These are phyloP conservation scores for Hyphopichia buzzinii DNA, from an alignment of 1,139 yeast species.

Conservation along the genomic window DNA sequence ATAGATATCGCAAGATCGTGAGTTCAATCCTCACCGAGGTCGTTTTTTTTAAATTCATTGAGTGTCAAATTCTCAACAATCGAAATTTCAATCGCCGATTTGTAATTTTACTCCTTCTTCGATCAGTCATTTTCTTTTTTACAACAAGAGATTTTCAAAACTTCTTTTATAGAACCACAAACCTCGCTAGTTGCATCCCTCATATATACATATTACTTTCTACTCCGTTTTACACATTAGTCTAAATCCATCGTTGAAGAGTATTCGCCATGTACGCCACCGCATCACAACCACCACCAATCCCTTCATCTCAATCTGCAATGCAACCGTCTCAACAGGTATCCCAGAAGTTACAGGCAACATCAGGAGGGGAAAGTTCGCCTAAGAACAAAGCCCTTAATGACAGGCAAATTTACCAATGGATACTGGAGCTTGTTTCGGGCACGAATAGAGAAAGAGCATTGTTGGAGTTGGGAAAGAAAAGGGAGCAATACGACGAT, in stretches of 20 bases:
- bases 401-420: constrained; percentile 83
- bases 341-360: too few species aligned
- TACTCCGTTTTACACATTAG: too few species aligned
- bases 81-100: not conserved
- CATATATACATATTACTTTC: too few species aligned
- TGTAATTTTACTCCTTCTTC: too few species aligned
- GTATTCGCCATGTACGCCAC: not conserved
- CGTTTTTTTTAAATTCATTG: constrained; percentile 15
- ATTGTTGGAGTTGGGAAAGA: constrained; percentile 83
- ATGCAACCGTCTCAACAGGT: constrained; percentile 2
- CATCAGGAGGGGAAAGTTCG: not conserved
- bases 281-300: constrained; percentile 1
- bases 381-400: constrained; percentile 56
- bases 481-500: constrained; percentile 92
- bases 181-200: too few species aligned
- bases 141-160: too few species aligned
- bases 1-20: constrained; percentile 35
- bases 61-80: not conserved
- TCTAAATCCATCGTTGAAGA: too few species aligned
- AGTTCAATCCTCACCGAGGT: constrained; percentile 41
- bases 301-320: not conserved
- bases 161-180: too few species aligned
- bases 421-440: constrained; percentile 86
- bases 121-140: too few species aligned
- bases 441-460: constrained; percentile 95